phyloP scores from a whole-genome alignment of 352 stramenopile species.

The Thalassiosira hispida region DNA sequence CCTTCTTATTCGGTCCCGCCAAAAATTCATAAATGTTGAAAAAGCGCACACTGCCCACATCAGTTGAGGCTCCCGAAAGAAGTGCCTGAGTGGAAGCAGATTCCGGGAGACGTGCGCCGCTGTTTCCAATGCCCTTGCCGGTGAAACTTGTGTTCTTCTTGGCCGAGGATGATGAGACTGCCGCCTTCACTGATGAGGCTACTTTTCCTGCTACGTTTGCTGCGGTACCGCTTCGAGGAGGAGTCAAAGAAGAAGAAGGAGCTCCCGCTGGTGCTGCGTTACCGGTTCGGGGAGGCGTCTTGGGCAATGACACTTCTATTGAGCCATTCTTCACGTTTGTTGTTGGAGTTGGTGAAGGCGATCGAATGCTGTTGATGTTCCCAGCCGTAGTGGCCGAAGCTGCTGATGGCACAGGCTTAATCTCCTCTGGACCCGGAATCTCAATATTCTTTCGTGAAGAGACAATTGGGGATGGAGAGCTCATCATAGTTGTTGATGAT shows the following conservation, averaged over 20 bases:
- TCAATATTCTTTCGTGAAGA: not conserved
- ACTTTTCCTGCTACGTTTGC: too few relatives aligned
- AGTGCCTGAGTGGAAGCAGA: constrained; percentile 46
- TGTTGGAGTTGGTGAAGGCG: not conserved
- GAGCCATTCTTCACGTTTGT: too few relatives aligned
- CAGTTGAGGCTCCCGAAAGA: constrained; percentile 19
- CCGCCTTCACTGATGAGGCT: too few relatives aligned
- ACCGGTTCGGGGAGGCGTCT: not conserved
- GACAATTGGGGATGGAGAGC: too few relatives aligned
- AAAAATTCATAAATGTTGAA: constrained; percentile 86
- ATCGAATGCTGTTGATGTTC: too few relatives aligned
- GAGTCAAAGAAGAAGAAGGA: not conserved
- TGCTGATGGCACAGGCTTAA: not conserved
- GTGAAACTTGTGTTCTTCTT: too few relatives aligned
- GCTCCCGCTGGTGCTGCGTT: not conserved
- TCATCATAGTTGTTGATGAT: too few relatives aligned
- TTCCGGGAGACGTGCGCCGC: constrained; percentile 1
- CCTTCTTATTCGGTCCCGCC: constrained; percentile 68
- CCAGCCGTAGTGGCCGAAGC: too few relatives aligned
- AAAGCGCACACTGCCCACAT: constrained; percentile 35
- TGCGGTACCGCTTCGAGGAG: too few relatives aligned
- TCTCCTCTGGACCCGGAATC: not conserved
- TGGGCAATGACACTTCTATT: not conserved
- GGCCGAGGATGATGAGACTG: too few relatives aligned
- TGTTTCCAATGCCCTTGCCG: not conserved